These are phyloP conservation scores for Phytomonas sp. DNA, from an alignment of 208 protist species.

Conservation along the genomic window DNA sequence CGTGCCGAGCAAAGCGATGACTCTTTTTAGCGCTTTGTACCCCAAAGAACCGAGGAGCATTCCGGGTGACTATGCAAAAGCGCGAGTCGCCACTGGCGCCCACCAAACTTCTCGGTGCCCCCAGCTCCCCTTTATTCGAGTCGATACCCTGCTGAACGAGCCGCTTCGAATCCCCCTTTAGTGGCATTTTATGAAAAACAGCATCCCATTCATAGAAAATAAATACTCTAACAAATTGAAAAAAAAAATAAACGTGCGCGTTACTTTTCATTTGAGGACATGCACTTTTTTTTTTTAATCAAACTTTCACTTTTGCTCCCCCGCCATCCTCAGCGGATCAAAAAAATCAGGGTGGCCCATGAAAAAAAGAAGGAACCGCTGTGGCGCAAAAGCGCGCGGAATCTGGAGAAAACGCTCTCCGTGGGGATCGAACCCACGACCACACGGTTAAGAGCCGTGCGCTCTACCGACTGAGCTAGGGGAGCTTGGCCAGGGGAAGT, in stretches of 20 bases:
- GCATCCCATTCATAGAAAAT: too few relatives aligned
- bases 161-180: constrained; percentile 9
- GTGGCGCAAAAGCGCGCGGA: neutral
- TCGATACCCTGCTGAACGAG: constrained; percentile 23
- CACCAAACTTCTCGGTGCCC: constrained; percentile 8
- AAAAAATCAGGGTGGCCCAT: too few relatives aligned
- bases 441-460: constrained; percentile 96
- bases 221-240: neutral
- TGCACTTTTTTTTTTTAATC: too few relatives aligned
- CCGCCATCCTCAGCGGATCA: too few relatives aligned
- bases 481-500: constrained; percentile 29
- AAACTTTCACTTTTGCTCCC: neutral
- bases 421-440: constrained; percentile 96
- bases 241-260: neutral
- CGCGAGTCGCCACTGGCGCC: constrained; percentile 16
- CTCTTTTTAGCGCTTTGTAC: constrained; percentile 41
- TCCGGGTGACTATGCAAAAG: constrained; percentile 19
- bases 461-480: constrained; percentile 97
- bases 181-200: neutral
- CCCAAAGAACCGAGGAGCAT: constrained; percentile 14
- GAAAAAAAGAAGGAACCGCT: too few relatives aligned
- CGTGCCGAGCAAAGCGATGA: constrained; percentile 3
- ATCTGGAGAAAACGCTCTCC: constrained; percentile 35
- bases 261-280: too few relatives aligned
- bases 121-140: constrained; percentile 48